phyloP scores from a whole-genome alignment of 768 basidiomycete genomes.

The Tulasnella sp. region DNA sequence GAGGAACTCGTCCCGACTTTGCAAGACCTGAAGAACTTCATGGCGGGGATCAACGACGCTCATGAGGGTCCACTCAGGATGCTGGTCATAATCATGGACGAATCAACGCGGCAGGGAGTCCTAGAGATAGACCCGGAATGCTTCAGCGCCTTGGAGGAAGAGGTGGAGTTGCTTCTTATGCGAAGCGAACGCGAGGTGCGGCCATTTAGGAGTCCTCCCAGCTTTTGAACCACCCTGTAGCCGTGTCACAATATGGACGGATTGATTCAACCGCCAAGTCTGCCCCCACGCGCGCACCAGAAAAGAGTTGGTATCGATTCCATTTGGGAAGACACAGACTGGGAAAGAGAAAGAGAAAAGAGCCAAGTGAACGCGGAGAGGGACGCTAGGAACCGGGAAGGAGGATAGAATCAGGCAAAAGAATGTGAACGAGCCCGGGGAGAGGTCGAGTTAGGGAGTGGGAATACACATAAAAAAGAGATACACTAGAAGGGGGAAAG shows the following conservation, averaged over 20 bases:
- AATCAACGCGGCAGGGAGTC: not conserved
- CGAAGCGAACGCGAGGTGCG: not conserved
- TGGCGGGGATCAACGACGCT: not conserved
- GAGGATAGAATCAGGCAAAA: not conserved
- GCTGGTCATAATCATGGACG: not conserved
- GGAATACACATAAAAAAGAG: constrained; percentile 9
- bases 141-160: not conserved
- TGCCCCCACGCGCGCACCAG: not conserved
- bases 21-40: constrained; percentile 7
- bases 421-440: not conserved
- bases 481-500: not conserved
- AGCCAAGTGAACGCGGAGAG: not conserved
- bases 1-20: not conserved
- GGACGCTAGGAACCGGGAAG: not conserved
- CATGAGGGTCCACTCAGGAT: not conserved
- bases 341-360: not conserved
- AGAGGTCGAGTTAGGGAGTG: not conserved
- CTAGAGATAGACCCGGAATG: not conserved
- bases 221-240: not conserved
- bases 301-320: not conserved
- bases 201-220: not conserved
- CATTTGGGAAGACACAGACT: not conserved
- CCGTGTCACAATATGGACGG: not conserved
- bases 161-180: not conserved
- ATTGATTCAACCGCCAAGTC: not conserved